These are phyloP conservation scores for Stropharia rugosoannulata DNA, from an alignment of 768 basidiomycete species.

Conservation along the genomic window DNA sequence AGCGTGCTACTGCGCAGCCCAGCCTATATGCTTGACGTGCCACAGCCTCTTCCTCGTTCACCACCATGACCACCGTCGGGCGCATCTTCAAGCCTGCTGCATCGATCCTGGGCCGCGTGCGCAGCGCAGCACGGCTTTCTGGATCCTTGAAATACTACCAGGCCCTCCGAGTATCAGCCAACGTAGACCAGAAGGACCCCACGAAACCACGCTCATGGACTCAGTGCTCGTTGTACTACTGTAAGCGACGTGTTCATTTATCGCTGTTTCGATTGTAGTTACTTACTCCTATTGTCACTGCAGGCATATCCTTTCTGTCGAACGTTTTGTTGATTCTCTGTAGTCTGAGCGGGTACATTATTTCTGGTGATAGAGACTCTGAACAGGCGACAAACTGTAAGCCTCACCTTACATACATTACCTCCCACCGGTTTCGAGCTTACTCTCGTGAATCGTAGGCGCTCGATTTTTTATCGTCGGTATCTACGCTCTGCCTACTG, in stretches of 20 bases:
- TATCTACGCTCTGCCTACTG: slow-evolving; percentile 1
- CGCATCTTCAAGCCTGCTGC: too few relatives aligned
- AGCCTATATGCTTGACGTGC: too few relatives aligned
- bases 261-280: too few relatives aligned
- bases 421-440: not conserved
- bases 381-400: slow-evolving; percentile 7
- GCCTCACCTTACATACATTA: not conserved
- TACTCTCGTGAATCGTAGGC: not conserved
- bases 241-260: too few relatives aligned
- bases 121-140: too few relatives aligned
- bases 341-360: slow-evolving; percentile 1
- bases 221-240: not conserved
- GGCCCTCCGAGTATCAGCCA: too few relatives aligned
- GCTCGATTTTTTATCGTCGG: slow-evolving; percentile 2
- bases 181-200: too few relatives aligned
- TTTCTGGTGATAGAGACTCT: slow-evolving; percentile 5
- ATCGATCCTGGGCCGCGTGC: too few relatives aligned
- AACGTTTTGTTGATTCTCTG: slow-evolving; percentile 1
- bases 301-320: slow-evolving; percentile 5
- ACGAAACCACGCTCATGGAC: not conserved
- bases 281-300: not conserved
- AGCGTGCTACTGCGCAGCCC: too few relatives aligned
- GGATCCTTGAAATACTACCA: too few relatives aligned
- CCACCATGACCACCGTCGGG: too few relatives aligned
- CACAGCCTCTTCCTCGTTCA: too few relatives aligned